phyloP scores from a whole-genome alignment of 2,329 filamentous ascomycete genomes.

The Knufia fluminis region DNA sequence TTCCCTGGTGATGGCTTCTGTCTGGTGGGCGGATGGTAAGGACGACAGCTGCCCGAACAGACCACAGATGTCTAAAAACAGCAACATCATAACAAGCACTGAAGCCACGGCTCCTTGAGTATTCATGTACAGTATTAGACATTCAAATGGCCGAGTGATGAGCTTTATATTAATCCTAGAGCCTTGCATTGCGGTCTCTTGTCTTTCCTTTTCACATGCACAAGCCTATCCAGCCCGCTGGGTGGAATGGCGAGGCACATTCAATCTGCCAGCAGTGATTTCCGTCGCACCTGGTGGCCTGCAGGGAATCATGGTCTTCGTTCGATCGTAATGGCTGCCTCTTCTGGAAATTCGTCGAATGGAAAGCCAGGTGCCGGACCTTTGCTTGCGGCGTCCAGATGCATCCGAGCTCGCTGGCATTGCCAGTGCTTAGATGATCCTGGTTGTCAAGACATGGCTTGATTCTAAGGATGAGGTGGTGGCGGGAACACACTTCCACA shows the following conservation, averaged over 20 bases:
- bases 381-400: slow-evolving; percentile 3
- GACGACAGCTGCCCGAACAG: slow-evolving; percentile 2
- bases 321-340: slow-evolving; percentile 1
- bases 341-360: not conserved
- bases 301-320: slow-evolving; percentile 1
- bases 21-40: not conserved
- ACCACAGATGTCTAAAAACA: not conserved
- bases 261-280: not conserved
- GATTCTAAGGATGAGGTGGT: slow-evolving; percentile 2
- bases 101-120: not conserved
- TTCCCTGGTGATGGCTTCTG: slow-evolving; percentile 34
- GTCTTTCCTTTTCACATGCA: not conserved
- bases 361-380: slow-evolving; percentile 1
- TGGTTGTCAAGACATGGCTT: not conserved
- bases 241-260: slow-evolving; percentile 1
- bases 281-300: slow-evolving; percentile 2
- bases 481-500: slow-evolving; percentile 1
- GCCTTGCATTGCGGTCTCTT: not conserved
- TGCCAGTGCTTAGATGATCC: not conserved
- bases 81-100: not conserved
- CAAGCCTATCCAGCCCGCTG: not conserved
- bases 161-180: slow-evolving; percentile 4
- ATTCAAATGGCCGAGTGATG: slow-evolving; percentile 2
- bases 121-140: slow-evolving; percentile 1
- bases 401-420: slow-evolving; percentile 2